Base-by-base conservation (phyloP, 495 filamentous ascomycete species). In the Xylaria venustula region DNA sequence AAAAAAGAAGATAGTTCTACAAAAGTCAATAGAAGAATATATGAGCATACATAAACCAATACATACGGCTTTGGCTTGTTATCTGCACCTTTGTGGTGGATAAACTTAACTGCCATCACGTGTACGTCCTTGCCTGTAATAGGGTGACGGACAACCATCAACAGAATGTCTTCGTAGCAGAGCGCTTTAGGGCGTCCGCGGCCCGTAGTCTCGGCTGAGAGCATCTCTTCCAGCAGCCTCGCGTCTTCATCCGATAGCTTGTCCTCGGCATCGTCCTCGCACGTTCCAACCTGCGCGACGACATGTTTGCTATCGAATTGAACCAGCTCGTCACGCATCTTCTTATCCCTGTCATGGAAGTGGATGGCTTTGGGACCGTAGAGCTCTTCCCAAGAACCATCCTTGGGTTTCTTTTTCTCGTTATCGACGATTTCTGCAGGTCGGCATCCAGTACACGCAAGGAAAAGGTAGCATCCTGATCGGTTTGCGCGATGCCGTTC, bases 11-110 rank as follows among this genome's bases (percentile, higher is more conserved):
- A 64, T 65, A 2, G 61, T 68, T 22, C 66, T 68, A 34, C 15
- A 51, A 32, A 26, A 34, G 3, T 42, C 15, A 42, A 14, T 42
- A 8, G 40, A 42, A 3, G 15, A 42, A 42, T 3, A 8, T 15
- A 3, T 3, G n/a, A 42, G 40, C 15, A 3, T 42, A 42, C 15
- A 17, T 42, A 17, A 12, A n/a, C 40, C 6, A 42, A n/a, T n/a
- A 69, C 64, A 44, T 56, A 71, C 64, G 66, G 67, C 49, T 65
- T 69, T 37, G 64, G 67, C 23, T 61, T 67, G 50, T 60, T 67
- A 17, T 68, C 61, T 17, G 9, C 17, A 34, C 69, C 61, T 41
- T 72, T 72, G 41, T 72, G 56, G 52, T 72, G 50, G 36, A 64
- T 60, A 20, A 72, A 53, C 54, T 64, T 65, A 22, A 69, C 55